A percentile compares a stretch with the other conserved stretches of the same genome.
These are phyloP conservation scores for Torulaspora pretoriensis DNA, from an alignment of 1,139 yeast genomes.

Conservation along the genomic window DNA sequence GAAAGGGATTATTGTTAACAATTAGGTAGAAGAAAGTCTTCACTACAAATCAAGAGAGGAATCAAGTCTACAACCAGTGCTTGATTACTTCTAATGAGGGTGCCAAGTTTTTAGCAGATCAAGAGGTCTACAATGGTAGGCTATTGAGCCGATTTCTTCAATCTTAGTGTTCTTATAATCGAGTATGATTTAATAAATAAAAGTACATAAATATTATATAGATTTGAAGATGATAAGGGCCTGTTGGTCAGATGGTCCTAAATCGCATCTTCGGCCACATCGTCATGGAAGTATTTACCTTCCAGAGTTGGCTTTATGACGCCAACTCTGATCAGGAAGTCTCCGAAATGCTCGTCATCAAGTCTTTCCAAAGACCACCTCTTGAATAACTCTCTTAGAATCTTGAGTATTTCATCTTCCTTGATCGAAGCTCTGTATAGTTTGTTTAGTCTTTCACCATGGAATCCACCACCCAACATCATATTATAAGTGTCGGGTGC, in stretches of 20 bases:
- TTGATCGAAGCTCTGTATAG: constrained; percentile 82
- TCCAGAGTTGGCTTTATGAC: constrained; percentile 83
- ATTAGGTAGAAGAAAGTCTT: too few relatives aligned
- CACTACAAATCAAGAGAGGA: too few relatives aligned
- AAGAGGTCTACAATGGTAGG: too few relatives aligned
- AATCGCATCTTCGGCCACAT: constrained; percentile 71
- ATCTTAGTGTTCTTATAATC: too few relatives aligned
- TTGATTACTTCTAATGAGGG: too few relatives aligned
- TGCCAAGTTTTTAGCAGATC: too few relatives aligned
- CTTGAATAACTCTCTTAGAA: constrained; percentile 80
- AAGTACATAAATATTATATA: not conserved
- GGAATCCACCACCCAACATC: constrained; percentile 95
- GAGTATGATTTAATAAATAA: not conserved
- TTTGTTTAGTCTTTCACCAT: constrained; percentile 90
- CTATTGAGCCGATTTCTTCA: too few relatives aligned
- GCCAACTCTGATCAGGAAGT: constrained; percentile 80
- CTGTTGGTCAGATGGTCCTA: constrained; percentile 6
- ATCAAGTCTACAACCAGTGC: too few relatives aligned
- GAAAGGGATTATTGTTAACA: not conserved
- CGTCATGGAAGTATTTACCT: constrained; percentile 94
- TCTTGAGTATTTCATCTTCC: constrained; percentile 80
- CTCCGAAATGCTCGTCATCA: constrained; percentile 95
- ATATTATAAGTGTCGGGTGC: constrained; percentile 91
- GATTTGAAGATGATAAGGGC: not conserved
- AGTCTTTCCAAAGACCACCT: constrained; percentile 90